phyloP scores from a whole-genome alignment of 306 rosid genomes.

The Mimosa bimucronata region DNA sequence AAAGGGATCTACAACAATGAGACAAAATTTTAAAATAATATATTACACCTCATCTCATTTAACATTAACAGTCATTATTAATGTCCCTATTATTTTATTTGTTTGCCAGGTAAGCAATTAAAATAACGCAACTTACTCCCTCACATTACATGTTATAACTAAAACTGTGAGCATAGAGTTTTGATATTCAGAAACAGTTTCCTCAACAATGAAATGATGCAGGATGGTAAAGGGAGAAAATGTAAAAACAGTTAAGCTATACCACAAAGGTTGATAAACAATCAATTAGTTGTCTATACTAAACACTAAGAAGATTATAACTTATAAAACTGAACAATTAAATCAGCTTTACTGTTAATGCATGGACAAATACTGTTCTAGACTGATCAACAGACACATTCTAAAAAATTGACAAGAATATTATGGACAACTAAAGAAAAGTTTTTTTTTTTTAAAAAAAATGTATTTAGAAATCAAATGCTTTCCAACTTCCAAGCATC shows the following conservation, averaged over 20 bases:
- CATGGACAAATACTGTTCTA: slow-evolving; percentile 23
- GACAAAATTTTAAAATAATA: not conserved
- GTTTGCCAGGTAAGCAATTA: not conserved
- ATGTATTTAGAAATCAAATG: slow-evolving; percentile 5
- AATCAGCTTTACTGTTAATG: slow-evolving; percentile 10
- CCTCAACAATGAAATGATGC: slow-evolving; percentile 15
- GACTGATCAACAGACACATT: slow-evolving; percentile 20
- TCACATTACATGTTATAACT: not conserved
- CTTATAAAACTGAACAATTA: not conserved
- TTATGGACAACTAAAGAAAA: not conserved
- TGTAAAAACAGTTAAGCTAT: not conserved
- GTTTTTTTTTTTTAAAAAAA: not conserved
- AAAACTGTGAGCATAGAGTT: not conserved
- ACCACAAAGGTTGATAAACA: slow-evolving; percentile 5
- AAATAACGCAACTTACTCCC: not conserved
- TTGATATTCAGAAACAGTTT: slow-evolving; percentile 6
- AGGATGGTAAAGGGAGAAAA: not conserved
- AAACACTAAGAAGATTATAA: slow-evolving; percentile 13
- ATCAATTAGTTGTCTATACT: slow-evolving; percentile 24
- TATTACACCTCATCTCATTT: not conserved
- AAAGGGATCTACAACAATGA: slow-evolving; percentile 75
- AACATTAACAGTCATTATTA: not conserved
- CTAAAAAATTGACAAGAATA: slow-evolving; percentile 10
- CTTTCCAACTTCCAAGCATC: slow-evolving; percentile 21
- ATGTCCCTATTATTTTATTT: not conserved